Evolutionary conservation across 805 yeast species (phyloP).

Genomic region (Yueomyces sp.): DNA sequence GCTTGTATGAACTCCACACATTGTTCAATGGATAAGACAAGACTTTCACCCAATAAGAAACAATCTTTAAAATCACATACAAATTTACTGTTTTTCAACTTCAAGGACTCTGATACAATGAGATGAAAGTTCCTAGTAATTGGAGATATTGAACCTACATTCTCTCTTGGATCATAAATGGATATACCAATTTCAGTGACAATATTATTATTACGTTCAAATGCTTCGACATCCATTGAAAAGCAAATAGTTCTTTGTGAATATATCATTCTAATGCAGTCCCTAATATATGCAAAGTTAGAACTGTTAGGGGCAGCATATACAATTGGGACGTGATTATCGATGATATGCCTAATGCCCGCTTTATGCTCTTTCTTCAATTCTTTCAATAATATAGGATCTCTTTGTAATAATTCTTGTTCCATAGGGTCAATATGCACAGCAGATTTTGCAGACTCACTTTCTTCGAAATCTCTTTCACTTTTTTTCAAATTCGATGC

Average conservation of each 20-base stretch:
- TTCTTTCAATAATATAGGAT: constrained; percentile 1
- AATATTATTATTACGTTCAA: constrained; percentile 28
- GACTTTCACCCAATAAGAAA: constrained; percentile 36
- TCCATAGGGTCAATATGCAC: background rate
- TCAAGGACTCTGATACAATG: constrained; percentile 29
- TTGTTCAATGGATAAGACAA: constrained; percentile 26
- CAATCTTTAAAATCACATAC: constrained; percentile 41
- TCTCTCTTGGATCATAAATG: constrained; percentile 40
- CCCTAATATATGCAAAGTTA: constrained; percentile 10
- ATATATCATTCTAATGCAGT: constrained; percentile 9
- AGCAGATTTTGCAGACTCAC: background rate
- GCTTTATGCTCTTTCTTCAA: constrained; percentile 4
- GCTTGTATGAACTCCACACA: constrained; percentile 28
- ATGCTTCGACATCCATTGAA: constrained; percentile 44
- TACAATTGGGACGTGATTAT: constrained; percentile 14
- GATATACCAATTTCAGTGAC: constrained; percentile 47
- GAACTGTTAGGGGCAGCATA: constrained; percentile 9
- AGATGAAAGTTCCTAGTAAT: constrained; percentile 29
- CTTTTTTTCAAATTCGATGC: background rate
- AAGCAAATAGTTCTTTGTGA: constrained; percentile 23
- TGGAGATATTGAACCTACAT: constrained; percentile 27
- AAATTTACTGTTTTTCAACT: constrained; percentile 35
- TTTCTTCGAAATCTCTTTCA: background rate
- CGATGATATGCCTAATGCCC: constrained; percentile 6
- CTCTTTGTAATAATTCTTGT: background rate